A percentile compares a stretch with the other conserved stretches of the same genome.
Evolutionary conservation across 805 yeast genomes (phyloP).

Genomic region (Saturnispora besseyi): DNA sequence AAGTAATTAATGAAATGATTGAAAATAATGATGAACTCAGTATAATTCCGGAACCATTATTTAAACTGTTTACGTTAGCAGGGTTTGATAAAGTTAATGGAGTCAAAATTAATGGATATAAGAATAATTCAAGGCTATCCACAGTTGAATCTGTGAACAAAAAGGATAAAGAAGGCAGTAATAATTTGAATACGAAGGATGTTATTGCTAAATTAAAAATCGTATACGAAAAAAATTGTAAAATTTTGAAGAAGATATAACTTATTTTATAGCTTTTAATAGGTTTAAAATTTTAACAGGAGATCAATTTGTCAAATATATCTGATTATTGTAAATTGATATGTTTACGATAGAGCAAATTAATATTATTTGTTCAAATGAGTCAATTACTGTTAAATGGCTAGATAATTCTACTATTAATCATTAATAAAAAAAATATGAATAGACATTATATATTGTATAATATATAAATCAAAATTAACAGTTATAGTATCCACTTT

Average conservation of each 20-base stretch:
- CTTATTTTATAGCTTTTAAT: background rate
- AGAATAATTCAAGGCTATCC: constrained; percentile 2
- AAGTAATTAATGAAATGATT: constrained; percentile 76
- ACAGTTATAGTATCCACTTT: no score
- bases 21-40: constrained; percentile 73
- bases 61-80: constrained; percentile 39
- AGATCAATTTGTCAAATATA: background rate
- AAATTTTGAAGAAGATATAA: background rate
- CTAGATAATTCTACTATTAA: no score
- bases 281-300: no score
- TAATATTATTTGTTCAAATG: no score
- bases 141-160: constrained; percentile 12
- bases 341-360: no score
- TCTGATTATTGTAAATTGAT: no score
- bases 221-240: background rate
- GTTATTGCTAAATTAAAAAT: constrained; percentile 28
- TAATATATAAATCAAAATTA: no score
- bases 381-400: no score
- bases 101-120: background rate
- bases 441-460: no score
- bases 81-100: constrained; percentile 27
- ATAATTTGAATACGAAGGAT: constrained; percentile 30
- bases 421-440: no score
- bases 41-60: constrained; percentile 61
- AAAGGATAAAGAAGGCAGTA: constrained; percentile 8